phyloP scores from a whole-genome alignment of 768 basidiomycete species.

The Xerocomellus chrysenteron region DNA sequence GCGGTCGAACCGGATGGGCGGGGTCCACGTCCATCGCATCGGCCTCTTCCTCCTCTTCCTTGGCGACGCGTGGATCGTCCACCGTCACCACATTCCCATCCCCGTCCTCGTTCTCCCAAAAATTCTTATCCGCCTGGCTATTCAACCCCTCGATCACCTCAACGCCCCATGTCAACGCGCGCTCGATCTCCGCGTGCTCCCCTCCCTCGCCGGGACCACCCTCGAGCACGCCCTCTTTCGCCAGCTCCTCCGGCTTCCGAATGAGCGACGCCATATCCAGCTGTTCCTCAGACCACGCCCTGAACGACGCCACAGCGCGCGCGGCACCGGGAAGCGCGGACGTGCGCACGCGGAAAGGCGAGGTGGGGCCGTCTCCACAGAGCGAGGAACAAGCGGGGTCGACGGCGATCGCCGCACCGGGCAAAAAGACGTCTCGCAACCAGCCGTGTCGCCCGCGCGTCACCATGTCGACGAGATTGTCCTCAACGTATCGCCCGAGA shows the following conservation, averaged over 20 bases:
- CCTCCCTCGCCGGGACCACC: constrained; percentile 8
- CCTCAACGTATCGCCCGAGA: constrained; percentile 40
- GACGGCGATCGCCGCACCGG: background rate
- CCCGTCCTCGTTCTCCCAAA: background rate
- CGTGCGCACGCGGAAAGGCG: constrained; percentile 14
- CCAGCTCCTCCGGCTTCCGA: constrained; percentile 40
- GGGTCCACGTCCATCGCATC: constrained; percentile 23
- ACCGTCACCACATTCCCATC: constrained; percentile 5
- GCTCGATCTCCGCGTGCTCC: constrained; percentile 31
- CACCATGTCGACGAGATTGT: constrained; percentile 39
- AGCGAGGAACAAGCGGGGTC: background rate
- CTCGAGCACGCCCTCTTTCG: constrained; percentile 29
- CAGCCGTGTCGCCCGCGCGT: constrained; percentile 41
- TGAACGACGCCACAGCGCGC: constrained; percentile 1
- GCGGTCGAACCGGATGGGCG: background rate
- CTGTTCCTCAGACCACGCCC: constrained; percentile 14
- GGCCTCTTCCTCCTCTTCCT: background rate
- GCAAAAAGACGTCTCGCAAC: constrained; percentile 29
- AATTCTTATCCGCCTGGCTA: background rate
- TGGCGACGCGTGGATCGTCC: constrained; percentile 1
- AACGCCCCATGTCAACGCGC: constrained; percentile 58
- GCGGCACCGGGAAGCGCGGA: constrained; percentile 13
- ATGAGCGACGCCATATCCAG: constrained; percentile 47
- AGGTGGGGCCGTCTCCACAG: background rate
- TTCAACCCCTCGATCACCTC: constrained; percentile 46